Base-by-base conservation (phyloP, 345 rosid genomes). In the Cardamine chenopodiifolia region DNA sequence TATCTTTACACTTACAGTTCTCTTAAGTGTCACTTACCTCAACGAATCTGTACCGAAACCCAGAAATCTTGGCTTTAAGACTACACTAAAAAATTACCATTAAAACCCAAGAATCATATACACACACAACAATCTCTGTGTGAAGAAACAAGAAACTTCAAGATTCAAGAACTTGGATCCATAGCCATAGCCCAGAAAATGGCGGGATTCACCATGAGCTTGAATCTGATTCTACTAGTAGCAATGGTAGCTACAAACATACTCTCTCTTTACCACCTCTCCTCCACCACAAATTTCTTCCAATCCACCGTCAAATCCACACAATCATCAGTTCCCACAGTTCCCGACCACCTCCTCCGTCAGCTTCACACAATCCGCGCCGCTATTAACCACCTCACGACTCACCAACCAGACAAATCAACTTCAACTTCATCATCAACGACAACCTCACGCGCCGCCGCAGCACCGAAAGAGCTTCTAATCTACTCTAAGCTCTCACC, bases 221-320 rank as follows among this genome's bases (percentile, higher is more conserved):
- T 95, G 75, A 95, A 95, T 66, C 74, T 95, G 26, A 60, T 90
- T 11, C 92, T 95, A 14, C 86, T 95, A 29, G 28, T 92, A 42
- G 96, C 93, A 8, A 95, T 95, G 99, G 99, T 95, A 47, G 99
- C 98, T 48, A 95, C 98, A 52, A 95, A 92, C 80, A 86, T 95
- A 59, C 93, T 95, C 66, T 90, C 99, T 57, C 90, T 95, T 19
- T 92, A 95, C 85, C 99, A 95, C 50, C 99, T 95, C 78, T 89
- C 97, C 56, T 77, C 96, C 77, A 83, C 87, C 73, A 76, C 79
- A 15, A 80, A 12, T 22, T 80, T 77, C 77, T 78, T 88, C 64
- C 87, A 82, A 59, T 83, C 94, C 35, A 44, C 78, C 75, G 75
- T 88, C 44, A 84, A 76, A 20, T 70, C 91, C 17, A 73, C 92